A percentile compares a stretch with the other conserved stretches of the same genome.
phyloP scores from a whole-genome alignment of 257 asterid genomes.

The Petrea volubilis region DNA sequence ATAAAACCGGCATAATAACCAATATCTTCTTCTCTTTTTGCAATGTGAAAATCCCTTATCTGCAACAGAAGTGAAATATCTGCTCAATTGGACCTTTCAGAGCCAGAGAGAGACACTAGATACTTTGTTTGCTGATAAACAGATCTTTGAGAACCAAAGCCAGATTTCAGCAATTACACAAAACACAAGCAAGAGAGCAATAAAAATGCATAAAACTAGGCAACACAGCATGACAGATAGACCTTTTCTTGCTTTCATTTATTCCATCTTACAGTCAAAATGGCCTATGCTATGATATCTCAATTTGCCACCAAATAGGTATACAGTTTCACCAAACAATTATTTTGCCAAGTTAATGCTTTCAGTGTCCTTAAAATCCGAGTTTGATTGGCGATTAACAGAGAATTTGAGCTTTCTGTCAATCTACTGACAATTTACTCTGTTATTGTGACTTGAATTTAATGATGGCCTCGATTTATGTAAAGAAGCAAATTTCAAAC shows the following conservation, averaged over 20 bases:
- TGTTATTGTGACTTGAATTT: too few species aligned
- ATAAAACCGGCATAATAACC: conserved; percentile 75
- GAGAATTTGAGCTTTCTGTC: background rate
- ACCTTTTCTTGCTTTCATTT: background rate
- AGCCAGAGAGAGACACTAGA: background rate
- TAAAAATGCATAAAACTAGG: background rate
- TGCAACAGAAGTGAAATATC: conserved; percentile 21
- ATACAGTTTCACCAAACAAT: background rate
- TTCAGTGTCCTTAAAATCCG: background rate
- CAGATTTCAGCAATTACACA: background rate
- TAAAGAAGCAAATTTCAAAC: too few species aligned
- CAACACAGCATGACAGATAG: background rate
- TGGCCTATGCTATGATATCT: background rate
- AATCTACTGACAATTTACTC: too few species aligned
- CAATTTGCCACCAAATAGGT: too few species aligned
- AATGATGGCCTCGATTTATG: too few species aligned
- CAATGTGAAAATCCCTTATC: conserved; percentile 75
- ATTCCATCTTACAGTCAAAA: too few species aligned
- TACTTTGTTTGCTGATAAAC: background rate
- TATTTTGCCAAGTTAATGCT: background rate
- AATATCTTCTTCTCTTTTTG: conserved; percentile 72
- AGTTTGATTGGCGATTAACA: too few species aligned
- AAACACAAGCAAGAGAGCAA: background rate
- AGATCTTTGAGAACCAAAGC: background rate
- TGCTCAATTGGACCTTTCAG: background rate